Evolutionary conservation across 768 basidiomycete genomes (phyloP).

Genomic region (Kwoniella shandongensis): DNA sequence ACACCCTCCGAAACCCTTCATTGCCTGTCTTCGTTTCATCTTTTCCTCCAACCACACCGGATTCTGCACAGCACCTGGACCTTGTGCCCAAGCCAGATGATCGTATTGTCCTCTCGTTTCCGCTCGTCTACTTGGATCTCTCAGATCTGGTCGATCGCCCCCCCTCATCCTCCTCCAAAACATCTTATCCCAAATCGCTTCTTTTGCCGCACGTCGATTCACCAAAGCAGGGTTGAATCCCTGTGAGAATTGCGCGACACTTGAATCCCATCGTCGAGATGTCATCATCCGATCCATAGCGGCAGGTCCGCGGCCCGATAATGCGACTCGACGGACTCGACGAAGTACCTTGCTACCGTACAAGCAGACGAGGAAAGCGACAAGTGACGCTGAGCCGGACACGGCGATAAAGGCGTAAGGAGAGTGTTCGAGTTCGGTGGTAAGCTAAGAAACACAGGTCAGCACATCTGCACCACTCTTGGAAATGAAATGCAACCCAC

Average conservation of each 20-base stretch:
- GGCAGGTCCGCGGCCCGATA: slow-evolving; percentile 27
- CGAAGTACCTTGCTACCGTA: slow-evolving; percentile 64
- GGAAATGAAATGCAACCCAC: slow-evolving; percentile 57
- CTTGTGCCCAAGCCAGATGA: background rate
- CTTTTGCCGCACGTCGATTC: slow-evolving; percentile 9
- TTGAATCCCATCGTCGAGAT: slow-evolving; percentile 17
- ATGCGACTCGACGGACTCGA: slow-evolving; percentile 50
- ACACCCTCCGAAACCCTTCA: too few relatives aligned
- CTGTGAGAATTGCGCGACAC: slow-evolving; percentile 18
- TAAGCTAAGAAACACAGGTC: slow-evolving; percentile 59
- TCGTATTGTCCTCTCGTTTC: too few relatives aligned
- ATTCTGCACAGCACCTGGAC: background rate
- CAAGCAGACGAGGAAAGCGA: slow-evolving; percentile 66
- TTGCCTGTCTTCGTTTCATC: background rate
- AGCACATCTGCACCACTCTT: background rate
- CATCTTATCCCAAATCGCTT: slow-evolving; percentile 20
- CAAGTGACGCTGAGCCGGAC: slow-evolving; percentile 62
- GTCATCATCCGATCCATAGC: slow-evolving; percentile 7
- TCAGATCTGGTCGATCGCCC: background rate
- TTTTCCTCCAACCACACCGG: background rate
- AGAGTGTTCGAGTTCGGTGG: slow-evolving; percentile 69
- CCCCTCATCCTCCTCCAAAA: slow-evolving; percentile 14
- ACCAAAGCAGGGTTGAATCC: slow-evolving; percentile 17
- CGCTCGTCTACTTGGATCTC: too few relatives aligned
- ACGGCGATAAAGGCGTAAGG: slow-evolving; percentile 73